These are phyloP conservation scores for Trametopsis cervina DNA, from an alignment of 768 basidiomycete species.

Conservation along the genomic window DNA sequence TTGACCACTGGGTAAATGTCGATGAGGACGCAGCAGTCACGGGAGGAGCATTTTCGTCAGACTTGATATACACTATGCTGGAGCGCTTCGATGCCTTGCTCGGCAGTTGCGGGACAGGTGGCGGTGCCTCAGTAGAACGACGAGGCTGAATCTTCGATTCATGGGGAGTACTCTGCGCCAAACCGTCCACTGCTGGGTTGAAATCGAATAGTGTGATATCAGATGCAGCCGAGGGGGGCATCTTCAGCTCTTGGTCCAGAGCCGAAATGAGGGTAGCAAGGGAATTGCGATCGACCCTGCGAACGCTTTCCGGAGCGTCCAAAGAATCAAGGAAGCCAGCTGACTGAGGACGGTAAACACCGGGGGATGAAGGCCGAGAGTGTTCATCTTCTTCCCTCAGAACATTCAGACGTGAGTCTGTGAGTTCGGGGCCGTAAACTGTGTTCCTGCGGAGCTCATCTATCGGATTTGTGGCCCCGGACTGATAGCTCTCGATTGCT, in stretches of 20 bases:
- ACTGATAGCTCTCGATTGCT: constrained; percentile 38
- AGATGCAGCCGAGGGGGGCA: constrained; percentile 47
- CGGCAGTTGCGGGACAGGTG: constrained; percentile 19
- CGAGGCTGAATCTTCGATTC: constrained; percentile 29
- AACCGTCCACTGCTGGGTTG: constrained; percentile 32
- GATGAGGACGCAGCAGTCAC: constrained; percentile 3
- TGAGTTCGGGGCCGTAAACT: constrained; percentile 17
- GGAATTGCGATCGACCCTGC: constrained; percentile 44
- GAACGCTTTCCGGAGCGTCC: constrained; percentile 42
- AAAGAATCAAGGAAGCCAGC: constrained; percentile 34
- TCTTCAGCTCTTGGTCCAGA: constrained; percentile 23
- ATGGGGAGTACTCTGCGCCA: constrained; percentile 61
- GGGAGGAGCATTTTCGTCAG: constrained; percentile 34
- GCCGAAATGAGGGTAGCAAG: constrained; percentile 34
- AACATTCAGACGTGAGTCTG: constrained; percentile 24
- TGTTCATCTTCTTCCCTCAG: constrained; percentile 37
- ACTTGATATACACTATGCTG: constrained; percentile 60
- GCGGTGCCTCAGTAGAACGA: constrained; percentile 16
- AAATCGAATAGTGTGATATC: constrained; percentile 55
- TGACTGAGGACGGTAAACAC: constrained; percentile 19
- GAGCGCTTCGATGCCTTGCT: constrained; percentile 35
- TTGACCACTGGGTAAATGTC: constrained; percentile 18
- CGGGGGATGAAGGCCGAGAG: constrained; percentile 15
- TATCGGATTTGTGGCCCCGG: constrained; percentile 32
- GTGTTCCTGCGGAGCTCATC: constrained; percentile 43